These are phyloP conservation scores for Pittosporum tobira DNA, from an alignment of 129 eudicot species.

Conservation along the genomic window DNA sequence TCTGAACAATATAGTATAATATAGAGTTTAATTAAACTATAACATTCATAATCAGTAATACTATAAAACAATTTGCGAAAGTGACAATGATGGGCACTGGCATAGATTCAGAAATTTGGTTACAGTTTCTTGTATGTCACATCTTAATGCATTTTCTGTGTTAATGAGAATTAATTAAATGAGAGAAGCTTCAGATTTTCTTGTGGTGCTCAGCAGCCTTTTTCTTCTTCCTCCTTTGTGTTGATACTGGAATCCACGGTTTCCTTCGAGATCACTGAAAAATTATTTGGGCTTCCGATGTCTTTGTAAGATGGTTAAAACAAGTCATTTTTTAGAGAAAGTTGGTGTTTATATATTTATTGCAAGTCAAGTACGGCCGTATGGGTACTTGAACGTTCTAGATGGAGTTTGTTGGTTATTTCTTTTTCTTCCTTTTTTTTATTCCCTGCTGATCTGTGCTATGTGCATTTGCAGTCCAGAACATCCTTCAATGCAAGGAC, in stretches of 20 bases:
- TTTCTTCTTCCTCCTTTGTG: neutral
- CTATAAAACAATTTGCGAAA: too few relatives aligned
- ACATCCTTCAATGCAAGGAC: constrained; percentile 58
- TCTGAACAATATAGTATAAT: too few relatives aligned
- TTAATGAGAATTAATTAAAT: neutral
- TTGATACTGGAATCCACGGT: neutral
- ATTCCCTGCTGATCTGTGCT: neutral
- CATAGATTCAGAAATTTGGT: too few relatives aligned
- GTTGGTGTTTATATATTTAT: too few relatives aligned
- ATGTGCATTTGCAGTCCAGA: constrained; percentile 57
- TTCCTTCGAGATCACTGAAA: neutral
- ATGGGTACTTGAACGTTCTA: neutral
- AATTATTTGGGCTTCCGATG: neutral
- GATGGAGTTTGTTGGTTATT: neutral
- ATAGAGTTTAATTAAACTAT: too few relatives aligned
- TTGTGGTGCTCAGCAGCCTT: neutral
- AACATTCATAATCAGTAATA: too few relatives aligned
- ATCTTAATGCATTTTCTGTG: neutral
- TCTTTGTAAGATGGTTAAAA: neutral
- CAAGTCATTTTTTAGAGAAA: too few relatives aligned
- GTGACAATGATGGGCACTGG: too few relatives aligned
- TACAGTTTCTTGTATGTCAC: neutral
- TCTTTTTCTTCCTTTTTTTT: neutral
- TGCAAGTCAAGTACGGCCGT: too few relatives aligned
- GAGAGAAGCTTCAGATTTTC: neutral